Percentiles rank a stretch among this genome's conserved stretches.
phyloP scores from a whole-genome alignment of 371 early-diverging fungal genomes.

The Rhizomucor miehei region DNA sequence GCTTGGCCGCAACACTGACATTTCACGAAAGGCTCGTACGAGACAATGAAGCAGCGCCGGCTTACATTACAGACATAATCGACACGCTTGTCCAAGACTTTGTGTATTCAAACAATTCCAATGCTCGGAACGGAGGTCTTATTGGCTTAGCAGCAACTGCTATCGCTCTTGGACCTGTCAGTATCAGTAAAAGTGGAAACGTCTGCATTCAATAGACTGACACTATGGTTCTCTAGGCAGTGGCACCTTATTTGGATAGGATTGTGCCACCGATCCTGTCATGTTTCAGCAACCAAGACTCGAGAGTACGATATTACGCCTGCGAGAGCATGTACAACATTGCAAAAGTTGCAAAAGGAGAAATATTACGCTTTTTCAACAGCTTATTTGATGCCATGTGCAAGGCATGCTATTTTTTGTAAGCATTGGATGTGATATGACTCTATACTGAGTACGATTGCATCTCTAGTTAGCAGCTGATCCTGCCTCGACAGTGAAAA shows the following conservation, averaged over 20 bases:
- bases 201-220: background rate
- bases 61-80: constrained; percentile 62
- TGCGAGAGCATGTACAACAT: constrained; percentile 97
- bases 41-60: constrained; percentile 55
- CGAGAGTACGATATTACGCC: constrained; percentile 91
- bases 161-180: constrained; percentile 80
- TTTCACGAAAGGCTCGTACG: constrained; percentile 48
- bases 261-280: constrained; percentile 88
- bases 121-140: constrained; percentile 88
- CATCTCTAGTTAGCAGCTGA: constrained; percentile 70
- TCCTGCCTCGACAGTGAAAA: constrained; percentile 79
- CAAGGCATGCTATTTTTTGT: constrained; percentile 52
- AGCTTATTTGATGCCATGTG: constrained; percentile 91
- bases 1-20: too few species aligned
- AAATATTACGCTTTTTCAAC: constrained; percentile 84
- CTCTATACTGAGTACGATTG: background rate
- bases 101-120: constrained; percentile 74
- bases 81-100: constrained; percentile 76
- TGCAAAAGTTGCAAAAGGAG: constrained; percentile 85
- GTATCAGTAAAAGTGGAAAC: background rate
- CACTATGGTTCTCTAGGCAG: constrained; percentile 36
- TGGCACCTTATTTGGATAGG: constrained; percentile 66
- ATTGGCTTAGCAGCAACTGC: constrained; percentile 86
- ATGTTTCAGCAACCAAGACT: constrained; percentile 84
- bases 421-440: background rate